These are phyloP conservation scores for Syzygium grande DNA, from an alignment of 345 rosid genomes.

Conservation along the genomic window DNA sequence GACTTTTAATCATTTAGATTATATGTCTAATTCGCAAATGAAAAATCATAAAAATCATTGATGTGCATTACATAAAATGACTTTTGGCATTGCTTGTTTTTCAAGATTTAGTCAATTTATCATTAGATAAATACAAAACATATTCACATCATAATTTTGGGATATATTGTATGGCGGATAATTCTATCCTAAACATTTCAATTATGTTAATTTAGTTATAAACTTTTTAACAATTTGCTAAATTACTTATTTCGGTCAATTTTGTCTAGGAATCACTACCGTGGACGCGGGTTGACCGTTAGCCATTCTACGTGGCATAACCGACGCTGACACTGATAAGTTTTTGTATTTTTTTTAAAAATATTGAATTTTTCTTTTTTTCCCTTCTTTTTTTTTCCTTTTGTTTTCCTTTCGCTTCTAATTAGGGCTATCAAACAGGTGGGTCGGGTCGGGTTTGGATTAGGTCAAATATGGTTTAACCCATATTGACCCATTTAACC, in stretches of 20 bases:
- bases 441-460: too few species aligned
- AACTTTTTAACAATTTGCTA: not conserved
- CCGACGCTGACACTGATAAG: not conserved
- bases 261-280: not conserved
- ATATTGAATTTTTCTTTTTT: too few species aligned
- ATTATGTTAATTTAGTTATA: not conserved
- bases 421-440: too few species aligned
- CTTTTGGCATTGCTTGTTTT: not conserved
- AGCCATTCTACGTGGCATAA: rapidly evolving
- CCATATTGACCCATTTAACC: too few species aligned
- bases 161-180: not conserved
- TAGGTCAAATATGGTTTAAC: too few species aligned
- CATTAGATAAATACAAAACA: not conserved
- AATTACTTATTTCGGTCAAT: not conserved
- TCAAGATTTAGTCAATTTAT: not conserved
- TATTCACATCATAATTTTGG: not conserved
- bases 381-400: too few species aligned
- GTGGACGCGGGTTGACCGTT: rapidly evolving
- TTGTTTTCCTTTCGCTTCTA: not conserved
- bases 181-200: not conserved
- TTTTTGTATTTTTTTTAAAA: too few species aligned
- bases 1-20: not conserved
- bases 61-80: not conserved
- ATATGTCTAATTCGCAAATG: not conserved
- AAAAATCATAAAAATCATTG: not conserved